phyloP scores from a whole-genome alignment of 345 rosid genomes.

The Salix suchowensis region DNA sequence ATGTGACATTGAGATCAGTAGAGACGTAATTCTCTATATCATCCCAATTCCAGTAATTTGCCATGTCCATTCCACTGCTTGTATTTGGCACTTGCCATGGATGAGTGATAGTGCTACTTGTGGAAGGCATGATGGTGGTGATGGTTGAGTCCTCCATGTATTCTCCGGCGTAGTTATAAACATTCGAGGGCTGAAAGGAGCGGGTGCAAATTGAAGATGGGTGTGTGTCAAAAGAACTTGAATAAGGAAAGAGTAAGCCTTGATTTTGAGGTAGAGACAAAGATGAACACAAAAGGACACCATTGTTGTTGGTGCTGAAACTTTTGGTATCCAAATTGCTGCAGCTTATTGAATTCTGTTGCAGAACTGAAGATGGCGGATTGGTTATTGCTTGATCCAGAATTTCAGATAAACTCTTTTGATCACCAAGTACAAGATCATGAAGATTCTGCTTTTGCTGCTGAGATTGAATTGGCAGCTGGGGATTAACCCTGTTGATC shows the following conservation, averaged over 20 bases:
- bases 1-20: slow-evolving; percentile 39
- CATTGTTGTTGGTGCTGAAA: slow-evolving; percentile 4
- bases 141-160: slow-evolving; percentile 30
- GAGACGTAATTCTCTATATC: slow-evolving; percentile 46
- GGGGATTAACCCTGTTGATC: slow-evolving; percentile 16
- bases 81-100: slow-evolving; percentile 29
- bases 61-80: slow-evolving; percentile 24
- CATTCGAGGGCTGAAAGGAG: slow-evolving; percentile 26
- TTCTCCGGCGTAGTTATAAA: slow-evolving; percentile 13
- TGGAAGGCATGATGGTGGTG: slow-evolving; percentile 23
- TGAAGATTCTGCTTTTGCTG: slow-evolving; percentile 26
- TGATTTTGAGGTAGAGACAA: slow-evolving; percentile 20
- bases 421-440: slow-evolving; percentile 20
- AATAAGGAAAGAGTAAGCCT: slow-evolving; percentile 21
- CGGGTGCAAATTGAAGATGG: slow-evolving; percentile 26
- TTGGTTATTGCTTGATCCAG: slow-evolving; percentile 19
- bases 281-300: slow-evolving; percentile 16
- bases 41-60: slow-evolving; percentile 55
- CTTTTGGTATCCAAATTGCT: slow-evolving; percentile 7
- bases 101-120: slow-evolving; percentile 6
- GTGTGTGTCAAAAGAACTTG: slow-evolving; percentile 24
- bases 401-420: slow-evolving; percentile 18
- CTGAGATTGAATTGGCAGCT: slow-evolving; percentile 19
- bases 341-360: slow-evolving; percentile 21
- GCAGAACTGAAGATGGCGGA: slow-evolving; percentile 23